Percentiles rank a stretch among this genome's conserved stretches.
Conservation (phyloP, 768 basidiomycete genomes). For the Neoboletus brunneissimus region DNA sequence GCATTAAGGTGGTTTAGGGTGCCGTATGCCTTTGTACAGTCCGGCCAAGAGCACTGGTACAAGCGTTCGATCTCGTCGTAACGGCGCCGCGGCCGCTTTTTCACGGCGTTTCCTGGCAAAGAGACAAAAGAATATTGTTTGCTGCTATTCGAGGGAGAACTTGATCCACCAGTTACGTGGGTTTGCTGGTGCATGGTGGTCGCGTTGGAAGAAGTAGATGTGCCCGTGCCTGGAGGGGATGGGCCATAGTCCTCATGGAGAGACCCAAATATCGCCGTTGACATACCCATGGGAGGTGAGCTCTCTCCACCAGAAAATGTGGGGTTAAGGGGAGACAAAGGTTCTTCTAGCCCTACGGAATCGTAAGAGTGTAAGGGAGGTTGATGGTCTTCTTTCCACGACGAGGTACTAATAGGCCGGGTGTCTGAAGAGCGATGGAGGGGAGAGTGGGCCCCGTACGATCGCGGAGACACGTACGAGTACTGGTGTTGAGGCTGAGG, state of each 20-base stretch:
- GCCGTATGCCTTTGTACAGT: constrained; percentile 83
- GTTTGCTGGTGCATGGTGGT: constrained; percentile 27
- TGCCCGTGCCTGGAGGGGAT: constrained; percentile 61
- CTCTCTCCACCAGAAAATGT: constrained; percentile 46
- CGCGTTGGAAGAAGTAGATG: constrained; percentile 52
- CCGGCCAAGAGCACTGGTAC: constrained; percentile 81
- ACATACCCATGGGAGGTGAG: constrained; percentile 33
- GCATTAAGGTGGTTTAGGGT: constrained; percentile 97
- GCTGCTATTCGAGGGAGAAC: constrained; percentile 43
- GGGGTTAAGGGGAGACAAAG: constrained; percentile 54
- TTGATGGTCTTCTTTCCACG: constrained; percentile 32
- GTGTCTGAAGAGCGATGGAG: constrained; percentile 46
- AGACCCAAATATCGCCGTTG: constrained; percentile 41
- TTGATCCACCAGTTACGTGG: constrained; percentile 18
- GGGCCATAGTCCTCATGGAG: constrained; percentile 52
- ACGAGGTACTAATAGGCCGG: constrained; percentile 40
- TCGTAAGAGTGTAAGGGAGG: constrained; percentile 35
- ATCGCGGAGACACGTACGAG: constrained; percentile 33
- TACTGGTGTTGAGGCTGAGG: constrained; percentile 44
- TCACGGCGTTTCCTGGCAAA: constrained; percentile 75
- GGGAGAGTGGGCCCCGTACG: constrained; percentile 40
- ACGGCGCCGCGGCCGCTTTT: constrained; percentile 78
- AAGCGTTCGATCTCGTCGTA: constrained; percentile 96
- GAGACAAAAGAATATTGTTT: constrained; percentile 84
- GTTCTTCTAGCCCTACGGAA: constrained; percentile 41